A percentile compares a stretch with the other conserved stretches of the same genome.
Evolutionary conservation across 139 green algal genomes (phyloP).

Genomic region (Tetradesmus obliquus): DNA sequence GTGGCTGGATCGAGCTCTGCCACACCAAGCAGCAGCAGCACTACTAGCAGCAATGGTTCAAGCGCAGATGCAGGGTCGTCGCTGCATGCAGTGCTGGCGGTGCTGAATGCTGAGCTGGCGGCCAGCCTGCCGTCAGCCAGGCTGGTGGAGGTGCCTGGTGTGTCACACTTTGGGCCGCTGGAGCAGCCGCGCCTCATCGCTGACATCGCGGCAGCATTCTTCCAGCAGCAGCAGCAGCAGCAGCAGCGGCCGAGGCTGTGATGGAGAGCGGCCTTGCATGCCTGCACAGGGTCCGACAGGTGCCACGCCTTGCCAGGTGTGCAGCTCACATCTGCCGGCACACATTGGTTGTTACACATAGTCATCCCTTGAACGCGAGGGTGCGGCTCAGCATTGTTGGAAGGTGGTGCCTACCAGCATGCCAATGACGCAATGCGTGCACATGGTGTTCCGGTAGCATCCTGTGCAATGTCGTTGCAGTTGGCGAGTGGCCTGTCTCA

Average conservation of each 20-base stretch:
- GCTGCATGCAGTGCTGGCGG: constrained; percentile 20
- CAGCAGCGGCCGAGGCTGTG: not conserved
- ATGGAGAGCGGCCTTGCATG: not conserved
- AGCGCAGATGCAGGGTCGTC: not conserved
- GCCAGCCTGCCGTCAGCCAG: not conserved
- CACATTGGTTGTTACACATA: no score
- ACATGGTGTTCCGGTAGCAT: no score
- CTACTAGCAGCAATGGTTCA: not conserved
- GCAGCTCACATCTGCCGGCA: no score
- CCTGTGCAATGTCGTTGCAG: no score
- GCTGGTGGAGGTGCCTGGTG: not conserved
- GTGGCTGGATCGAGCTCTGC: not conserved
- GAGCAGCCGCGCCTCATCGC: constrained; percentile 9
- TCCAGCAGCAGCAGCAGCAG: not conserved
- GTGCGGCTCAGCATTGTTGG: no score
- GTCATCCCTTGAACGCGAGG: no score
- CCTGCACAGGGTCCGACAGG: no score
- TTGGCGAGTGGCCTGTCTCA: no score
- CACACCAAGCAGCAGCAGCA: constrained; percentile 7
- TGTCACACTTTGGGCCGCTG: constrained; percentile 44
- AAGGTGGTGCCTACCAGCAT: no score
- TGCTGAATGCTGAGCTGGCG: constrained; percentile 28
- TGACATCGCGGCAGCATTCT: not conserved
- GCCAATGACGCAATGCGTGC: no score
- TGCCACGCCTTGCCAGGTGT: no score